Percentiles rank a stretch among this genome's conserved stretches.
Evolutionary conservation across 495 filamentous ascomycete genomes (phyloP).

Genomic region (Podospora anserina): DNA sequence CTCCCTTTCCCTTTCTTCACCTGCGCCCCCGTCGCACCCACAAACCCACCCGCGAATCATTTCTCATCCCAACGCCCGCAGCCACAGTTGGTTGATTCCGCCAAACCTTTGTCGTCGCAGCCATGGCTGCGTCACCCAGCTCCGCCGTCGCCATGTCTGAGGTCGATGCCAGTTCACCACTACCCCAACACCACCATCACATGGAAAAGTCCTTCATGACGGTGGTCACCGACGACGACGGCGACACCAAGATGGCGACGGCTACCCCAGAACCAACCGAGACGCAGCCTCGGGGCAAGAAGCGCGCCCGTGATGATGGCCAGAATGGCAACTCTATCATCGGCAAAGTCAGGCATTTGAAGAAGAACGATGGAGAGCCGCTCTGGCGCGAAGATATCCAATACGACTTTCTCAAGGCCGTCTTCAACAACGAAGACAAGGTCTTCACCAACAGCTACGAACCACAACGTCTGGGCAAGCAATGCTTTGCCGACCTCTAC

Average conservation of each 20-base stretch:
- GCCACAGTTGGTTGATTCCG: not conserved
- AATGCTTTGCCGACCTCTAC: constrained; percentile 94
- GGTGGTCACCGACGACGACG: constrained; percentile 34
- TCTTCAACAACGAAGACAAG: constrained; percentile 81
- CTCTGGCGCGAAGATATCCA: constrained; percentile 98
- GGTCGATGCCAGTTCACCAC: constrained; percentile 34
- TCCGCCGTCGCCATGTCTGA: constrained; percentile 32
- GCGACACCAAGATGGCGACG: constrained; percentile 32
- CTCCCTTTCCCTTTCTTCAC: not conserved
- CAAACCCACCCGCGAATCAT: not conserved
- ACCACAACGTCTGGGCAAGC: constrained; percentile 61
- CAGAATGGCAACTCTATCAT: constrained; percentile 48
- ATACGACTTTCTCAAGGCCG: constrained; percentile 85
- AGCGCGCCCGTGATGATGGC: constrained; percentile 36
- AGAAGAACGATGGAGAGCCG: constrained; percentile 96
- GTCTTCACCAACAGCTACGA: constrained; percentile 87
- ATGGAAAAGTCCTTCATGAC: constrained; percentile 37
- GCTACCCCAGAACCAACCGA: constrained; percentile 35
- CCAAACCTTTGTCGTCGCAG: not conserved
- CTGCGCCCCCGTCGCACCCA: not conserved
- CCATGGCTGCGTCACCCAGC: constrained; percentile 37
- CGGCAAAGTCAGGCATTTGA: constrained; percentile 91
- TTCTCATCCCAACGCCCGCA: not conserved
- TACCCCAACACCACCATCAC: constrained; percentile 6
- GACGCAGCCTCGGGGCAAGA: constrained; percentile 32